Conservation (phyloP, 768 basidiomycete species). For the Auricularia heimuer region DNA sequence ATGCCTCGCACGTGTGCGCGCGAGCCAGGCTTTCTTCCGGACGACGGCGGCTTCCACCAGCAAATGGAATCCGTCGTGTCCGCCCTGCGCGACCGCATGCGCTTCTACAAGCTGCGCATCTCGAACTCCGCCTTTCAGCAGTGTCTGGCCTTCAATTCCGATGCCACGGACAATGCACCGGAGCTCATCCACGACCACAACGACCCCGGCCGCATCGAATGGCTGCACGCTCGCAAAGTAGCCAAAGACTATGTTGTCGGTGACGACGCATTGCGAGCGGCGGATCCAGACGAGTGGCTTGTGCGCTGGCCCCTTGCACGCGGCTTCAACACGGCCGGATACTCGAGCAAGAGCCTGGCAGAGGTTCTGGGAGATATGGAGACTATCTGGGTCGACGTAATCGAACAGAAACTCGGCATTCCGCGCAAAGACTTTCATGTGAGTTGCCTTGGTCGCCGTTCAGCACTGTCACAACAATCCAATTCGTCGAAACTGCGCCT, state of each 20-base stretch:
- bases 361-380: conserved; percentile 71
- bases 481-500: too few relatives aligned
- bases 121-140: conserved; percentile 47
- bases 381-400: conserved; percentile 47
- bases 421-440: conserved; percentile 50
- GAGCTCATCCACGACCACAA: conserved; percentile 80
- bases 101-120: conserved; percentile 72
- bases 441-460: not conserved
- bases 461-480: too few relatives aligned
- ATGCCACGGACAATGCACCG: conserved; percentile 40
- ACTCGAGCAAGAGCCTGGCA: conserved; percentile 46
- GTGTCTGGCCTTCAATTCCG: conserved; percentile 18
- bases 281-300: conserved; percentile 56
- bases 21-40: not conserved
- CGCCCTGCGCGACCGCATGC: conserved; percentile 75
- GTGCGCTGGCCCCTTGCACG: conserved; percentile 76
- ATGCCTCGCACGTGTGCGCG: not conserved
- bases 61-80: conserved; percentile 59
- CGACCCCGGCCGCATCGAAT: conserved; percentile 75
- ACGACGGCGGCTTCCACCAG: conserved; percentile 62
- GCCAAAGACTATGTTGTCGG: conserved; percentile 52
- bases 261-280: conserved; percentile 55
- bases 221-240: conserved; percentile 50
- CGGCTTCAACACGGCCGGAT: conserved; percentile 77
- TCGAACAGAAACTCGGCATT: conserved; percentile 56